A percentile compares a stretch with the other conserved stretches of the same genome.
Conservation (phyloP, 2,329 filamentous ascomycete species). For the Talaromyces islandicus region DNA sequence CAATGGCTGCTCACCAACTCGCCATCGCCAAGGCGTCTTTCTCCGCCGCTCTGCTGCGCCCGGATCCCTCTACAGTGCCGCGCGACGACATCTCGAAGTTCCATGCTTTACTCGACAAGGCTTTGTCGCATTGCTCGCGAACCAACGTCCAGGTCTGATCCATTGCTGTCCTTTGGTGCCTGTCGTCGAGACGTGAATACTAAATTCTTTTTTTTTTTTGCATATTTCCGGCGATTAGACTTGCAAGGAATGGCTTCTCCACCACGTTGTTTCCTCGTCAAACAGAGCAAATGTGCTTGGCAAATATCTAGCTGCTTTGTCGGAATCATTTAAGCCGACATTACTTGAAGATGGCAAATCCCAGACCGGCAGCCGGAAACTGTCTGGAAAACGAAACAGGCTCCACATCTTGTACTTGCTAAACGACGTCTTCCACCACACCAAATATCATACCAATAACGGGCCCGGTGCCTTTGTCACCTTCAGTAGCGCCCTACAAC, state of each 20-base stretch:
- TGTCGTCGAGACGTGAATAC: conserved; percentile 22
- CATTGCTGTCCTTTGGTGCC: conserved; percentile 24
- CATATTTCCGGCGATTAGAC: conserved; percentile 50
- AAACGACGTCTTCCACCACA: conserved; percentile 71
- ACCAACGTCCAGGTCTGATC: conserved; percentile 82
- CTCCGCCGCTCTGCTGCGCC: conserved; percentile 64
- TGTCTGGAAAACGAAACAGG: conserved; percentile 61
- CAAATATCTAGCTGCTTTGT: conserved; percentile 68
- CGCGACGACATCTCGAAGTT: conserved; percentile 66
- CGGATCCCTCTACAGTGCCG: conserved; percentile 64
- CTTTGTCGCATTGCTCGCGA: conserved; percentile 66
- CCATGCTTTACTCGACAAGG: conserved; percentile 59
- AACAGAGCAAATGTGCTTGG: conserved; percentile 62
- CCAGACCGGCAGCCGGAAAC: conserved; percentile 11
- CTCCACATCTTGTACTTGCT: conserved; percentile 73
- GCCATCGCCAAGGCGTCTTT: conserved; percentile 77
- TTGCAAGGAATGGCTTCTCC: conserved; percentile 81
- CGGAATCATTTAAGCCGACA: conserved; percentile 49
- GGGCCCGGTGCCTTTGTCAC: conserved; percentile 36
- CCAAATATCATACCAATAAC: conserved; percentile 45
- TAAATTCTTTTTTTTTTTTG: conserved; percentile 25
- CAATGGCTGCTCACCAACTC: conserved; percentile 63
- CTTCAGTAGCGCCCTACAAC: conserved; percentile 54
- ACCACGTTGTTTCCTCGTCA: conserved; percentile 62
- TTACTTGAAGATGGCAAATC: conserved; percentile 12